phyloP scores from a whole-genome alignment of 2,329 filamentous ascomycete genomes.

The Nemania serpens region DNA sequence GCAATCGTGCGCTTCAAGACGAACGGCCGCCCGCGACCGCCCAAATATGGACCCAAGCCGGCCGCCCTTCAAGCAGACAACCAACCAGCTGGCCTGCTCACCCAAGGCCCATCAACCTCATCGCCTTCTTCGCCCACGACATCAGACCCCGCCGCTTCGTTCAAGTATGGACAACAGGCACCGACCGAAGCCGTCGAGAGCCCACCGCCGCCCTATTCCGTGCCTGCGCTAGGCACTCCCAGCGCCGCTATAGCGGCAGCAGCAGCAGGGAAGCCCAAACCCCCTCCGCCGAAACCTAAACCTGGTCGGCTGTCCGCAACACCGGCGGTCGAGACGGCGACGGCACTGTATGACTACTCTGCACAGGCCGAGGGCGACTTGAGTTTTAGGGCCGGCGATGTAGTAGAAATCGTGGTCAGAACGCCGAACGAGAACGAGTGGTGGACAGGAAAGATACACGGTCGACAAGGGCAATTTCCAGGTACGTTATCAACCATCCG shows the following conservation, averaged over 20 bases:
- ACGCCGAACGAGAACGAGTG: constrained; percentile 96
- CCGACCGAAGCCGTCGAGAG: constrained; percentile 55
- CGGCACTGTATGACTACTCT: constrained; percentile 93
- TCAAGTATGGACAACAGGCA: constrained; percentile 42
- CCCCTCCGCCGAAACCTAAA: constrained; percentile 73
- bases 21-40: constrained; percentile 69
- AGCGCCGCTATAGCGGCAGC: constrained; percentile 49
- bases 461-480: constrained; percentile 89
- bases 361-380: constrained; percentile 94
- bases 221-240: constrained; percentile 44
- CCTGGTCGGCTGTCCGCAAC: constrained; percentile 70
- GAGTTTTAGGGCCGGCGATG: constrained; percentile 84
- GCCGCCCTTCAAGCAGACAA: constrained; percentile 41
- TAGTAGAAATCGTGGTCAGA: constrained; percentile 83
- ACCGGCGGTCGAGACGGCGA: constrained; percentile 75
- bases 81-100: constrained; percentile 51
- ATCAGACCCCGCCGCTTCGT: constrained; percentile 38
- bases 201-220: constrained; percentile 74
- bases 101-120: constrained; percentile 46
- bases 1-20: constrained; percentile 91
- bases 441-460: constrained; percentile 86
- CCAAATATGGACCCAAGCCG: constrained; percentile 62
- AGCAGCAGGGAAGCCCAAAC: constrained; percentile 69
- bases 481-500: constrained; percentile 60
- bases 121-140: constrained; percentile 3